These are phyloP conservation scores for Rubroboletus pulcherrimus DNA, from an alignment of 768 basidiomycete genomes.

Conservation along the genomic window DNA sequence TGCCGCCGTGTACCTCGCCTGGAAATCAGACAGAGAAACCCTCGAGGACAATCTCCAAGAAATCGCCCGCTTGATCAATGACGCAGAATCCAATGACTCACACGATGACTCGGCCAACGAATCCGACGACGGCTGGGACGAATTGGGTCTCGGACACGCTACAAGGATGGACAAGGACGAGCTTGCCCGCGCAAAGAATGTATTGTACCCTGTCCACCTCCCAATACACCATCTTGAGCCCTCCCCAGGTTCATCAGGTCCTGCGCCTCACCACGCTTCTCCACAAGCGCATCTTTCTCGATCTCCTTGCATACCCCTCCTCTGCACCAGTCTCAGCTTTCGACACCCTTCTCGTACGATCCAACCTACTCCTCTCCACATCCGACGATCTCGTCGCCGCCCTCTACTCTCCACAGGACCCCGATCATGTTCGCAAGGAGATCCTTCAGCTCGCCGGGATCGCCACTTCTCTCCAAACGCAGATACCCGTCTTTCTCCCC, in stretches of 20 bases:
- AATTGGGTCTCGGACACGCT: slow-evolving; percentile 47
- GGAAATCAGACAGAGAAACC: slow-evolving; percentile 50
- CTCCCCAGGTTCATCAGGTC: slow-evolving; percentile 51
- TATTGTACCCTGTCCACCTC: slow-evolving; percentile 25
- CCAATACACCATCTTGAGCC: slow-evolving; percentile 1
- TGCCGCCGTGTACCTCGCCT: slow-evolving; percentile 51
- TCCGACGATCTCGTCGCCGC: slow-evolving; percentile 68
- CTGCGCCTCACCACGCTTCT: slow-evolving; percentile 57
- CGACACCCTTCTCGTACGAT: slow-evolving; percentile 50
- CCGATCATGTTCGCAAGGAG: slow-evolving; percentile 37
- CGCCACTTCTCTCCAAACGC: slow-evolving; percentile 35
- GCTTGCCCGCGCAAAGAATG: slow-evolving; percentile 57
- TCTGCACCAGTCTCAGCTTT: slow-evolving; percentile 32
- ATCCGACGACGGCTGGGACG: slow-evolving; percentile 59
- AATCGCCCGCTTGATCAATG: slow-evolving; percentile 49
- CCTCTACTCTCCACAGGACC: slow-evolving; percentile 62
- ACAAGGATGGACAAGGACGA: slow-evolving; percentile 47
- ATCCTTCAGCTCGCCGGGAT: slow-evolving; percentile 36
- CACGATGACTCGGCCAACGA: not conserved
- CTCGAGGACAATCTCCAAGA: slow-evolving; percentile 62
- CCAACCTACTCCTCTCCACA: slow-evolving; percentile 48
- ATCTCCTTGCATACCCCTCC: slow-evolving; percentile 40
- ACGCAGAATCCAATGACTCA: slow-evolving; percentile 31
- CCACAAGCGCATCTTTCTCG: slow-evolving; percentile 56
- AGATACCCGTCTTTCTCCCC: slow-evolving; percentile 25